These are phyloP conservation scores for Ligustrum vulgare DNA, from an alignment of 257 asterid species.

Conservation along the genomic window DNA sequence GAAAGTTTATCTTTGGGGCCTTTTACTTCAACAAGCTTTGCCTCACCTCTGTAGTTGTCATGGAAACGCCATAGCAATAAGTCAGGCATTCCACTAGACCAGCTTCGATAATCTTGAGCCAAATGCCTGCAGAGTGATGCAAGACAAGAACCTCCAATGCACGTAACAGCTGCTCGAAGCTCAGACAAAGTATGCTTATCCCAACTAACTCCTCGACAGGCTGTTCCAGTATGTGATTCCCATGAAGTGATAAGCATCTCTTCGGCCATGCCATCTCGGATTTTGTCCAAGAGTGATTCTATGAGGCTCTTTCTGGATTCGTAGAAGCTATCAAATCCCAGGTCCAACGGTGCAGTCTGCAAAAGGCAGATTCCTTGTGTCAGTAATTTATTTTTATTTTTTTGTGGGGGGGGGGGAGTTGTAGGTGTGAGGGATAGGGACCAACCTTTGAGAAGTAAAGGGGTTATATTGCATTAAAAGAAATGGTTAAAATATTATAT, in stretches of 20 bases:
- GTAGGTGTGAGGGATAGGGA: neutral
- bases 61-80: slow-evolving; percentile 86
- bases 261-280: slow-evolving; percentile 73
- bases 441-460: neutral
- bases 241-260: slow-evolving; percentile 76
- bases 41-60: slow-evolving; percentile 73
- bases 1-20: slow-evolving; percentile 92
- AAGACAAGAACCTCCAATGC: slow-evolving; percentile 78
- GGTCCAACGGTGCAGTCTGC: slow-evolving; percentile 94
- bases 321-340: slow-evolving; percentile 78
- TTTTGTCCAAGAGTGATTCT: slow-evolving; percentile 63
- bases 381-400: neutral
- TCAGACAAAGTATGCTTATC: slow-evolving; percentile 66
- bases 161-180: slow-evolving; percentile 76
- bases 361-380: slow-evolving; percentile 22
- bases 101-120: slow-evolving; percentile 91
- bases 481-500: neutral
- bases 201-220: slow-evolving; percentile 92
- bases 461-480: neutral
- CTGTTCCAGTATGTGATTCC: slow-evolving; percentile 67
- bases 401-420: no score
- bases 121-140: slow-evolving; percentile 73
- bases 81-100: slow-evolving; percentile 99
- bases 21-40: slow-evolving; percentile 95
- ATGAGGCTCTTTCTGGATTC: slow-evolving; percentile 57